Evolutionary conservation across 1,139 yeast genomes (phyloP).

Genomic region (Magnusiomyces fungicola): DNA sequence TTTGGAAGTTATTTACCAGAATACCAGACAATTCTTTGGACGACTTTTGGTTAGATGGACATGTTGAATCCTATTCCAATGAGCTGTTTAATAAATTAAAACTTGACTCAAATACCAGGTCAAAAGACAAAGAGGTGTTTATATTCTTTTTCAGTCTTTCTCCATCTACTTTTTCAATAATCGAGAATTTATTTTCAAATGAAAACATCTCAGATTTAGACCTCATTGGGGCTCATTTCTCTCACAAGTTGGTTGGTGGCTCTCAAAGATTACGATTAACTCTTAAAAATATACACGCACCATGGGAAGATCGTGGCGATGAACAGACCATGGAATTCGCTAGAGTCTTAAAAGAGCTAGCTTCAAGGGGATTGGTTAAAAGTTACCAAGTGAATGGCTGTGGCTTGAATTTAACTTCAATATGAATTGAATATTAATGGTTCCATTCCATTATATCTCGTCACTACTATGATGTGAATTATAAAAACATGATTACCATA

Average conservation of each 20-base stretch:
- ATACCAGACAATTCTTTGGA: constrained; percentile 6
- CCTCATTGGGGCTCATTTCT: constrained; percentile 12
- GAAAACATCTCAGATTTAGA: not conserved
- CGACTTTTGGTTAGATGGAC: constrained; percentile 12
- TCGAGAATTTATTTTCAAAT: constrained; percentile 5
- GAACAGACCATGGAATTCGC: constrained; percentile 10
- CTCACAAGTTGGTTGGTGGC: constrained; percentile 8
- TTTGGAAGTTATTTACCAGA: constrained; percentile 6
- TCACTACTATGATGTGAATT: too few relatives aligned
- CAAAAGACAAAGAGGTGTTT: not conserved
- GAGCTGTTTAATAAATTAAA: constrained; percentile 4
- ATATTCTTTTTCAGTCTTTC: constrained; percentile 10
- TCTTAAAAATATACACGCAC: constrained; percentile 11
- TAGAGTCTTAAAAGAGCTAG: constrained; percentile 10
- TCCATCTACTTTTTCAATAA: not conserved
- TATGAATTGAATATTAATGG: too few relatives aligned
- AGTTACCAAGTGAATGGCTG: constrained; percentile 12
- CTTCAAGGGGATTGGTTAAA: constrained; percentile 12
- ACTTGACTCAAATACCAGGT: not conserved
- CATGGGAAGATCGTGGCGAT: constrained; percentile 10
- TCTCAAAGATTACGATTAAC: constrained; percentile 9
- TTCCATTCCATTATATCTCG: too few relatives aligned
- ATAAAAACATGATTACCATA: too few relatives aligned
- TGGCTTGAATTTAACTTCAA: constrained; percentile 4
- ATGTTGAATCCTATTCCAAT: constrained; percentile 3